Evolutionary conservation across 257 asterid genomes (phyloP), one percentile per base, ranked within the genome.

Genomic region (Forsythia suspensa): DNA sequence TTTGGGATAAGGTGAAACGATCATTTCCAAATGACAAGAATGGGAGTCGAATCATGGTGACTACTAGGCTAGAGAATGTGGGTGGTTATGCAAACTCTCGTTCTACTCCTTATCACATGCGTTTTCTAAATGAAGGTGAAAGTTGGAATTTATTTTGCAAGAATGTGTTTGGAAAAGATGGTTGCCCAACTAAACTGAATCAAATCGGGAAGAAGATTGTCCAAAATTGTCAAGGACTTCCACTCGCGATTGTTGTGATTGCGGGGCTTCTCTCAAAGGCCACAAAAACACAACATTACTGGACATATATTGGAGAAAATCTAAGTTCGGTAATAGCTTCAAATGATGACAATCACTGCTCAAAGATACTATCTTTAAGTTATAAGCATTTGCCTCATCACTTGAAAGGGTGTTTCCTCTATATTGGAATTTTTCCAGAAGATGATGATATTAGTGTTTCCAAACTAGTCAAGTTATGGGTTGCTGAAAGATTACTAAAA

Each of bases 31-130:
- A 82, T 40, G 68, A 80, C 6, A 36, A 48, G 0, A 74, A 40
- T 10, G 85, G 82, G 18, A 82, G 87, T 67, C 24, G 87, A 55
- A 63, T 88, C 74, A 0, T 88, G 21, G 24, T 85, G 8, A 84
- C 87, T 8, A 76, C 78, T 65, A 79, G 87, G 77, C 40, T 80
- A 10, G 34, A 36, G 20, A 3, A 8, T 1, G 48, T 79, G 18
- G 74, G 71, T 43, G 51, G 0, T 6, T 42, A 51, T 34, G 74
- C 68, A 21, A 36, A 57, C 29, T 57, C 66, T n/a, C 5, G 0
- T 57, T 18, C 63, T 24, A 24, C 24, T 55, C 63, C 71, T 42
- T 77, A 70, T 75, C 18, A 1, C 5, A 77, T 80, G 34, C 43
- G 48, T 8, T 73, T 73, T 16, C 39, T 85, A 10, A 52, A 42